These are phyloP conservation scores for Chytriomyces sp. DNA, from an alignment of 192 early-diverging fungal genomes.

Conservation along the genomic window DNA sequence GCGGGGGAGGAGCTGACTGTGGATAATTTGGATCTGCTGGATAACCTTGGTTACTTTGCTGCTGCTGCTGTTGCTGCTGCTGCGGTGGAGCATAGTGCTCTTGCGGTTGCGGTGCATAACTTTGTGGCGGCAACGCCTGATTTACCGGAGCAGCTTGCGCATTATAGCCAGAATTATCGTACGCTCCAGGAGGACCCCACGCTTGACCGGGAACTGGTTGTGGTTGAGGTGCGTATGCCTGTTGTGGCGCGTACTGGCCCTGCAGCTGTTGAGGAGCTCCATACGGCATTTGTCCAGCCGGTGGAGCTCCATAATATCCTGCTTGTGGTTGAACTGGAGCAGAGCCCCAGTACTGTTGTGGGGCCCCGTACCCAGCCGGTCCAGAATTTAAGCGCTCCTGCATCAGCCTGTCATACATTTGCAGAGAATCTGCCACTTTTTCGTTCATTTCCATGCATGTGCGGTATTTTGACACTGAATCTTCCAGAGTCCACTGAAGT, in stretches of 20 bases:
- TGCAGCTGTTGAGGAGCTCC: neutral
- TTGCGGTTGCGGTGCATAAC: slow-evolving; percentile 31
- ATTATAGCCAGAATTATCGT: neutral
- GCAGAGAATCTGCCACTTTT: slow-evolving; percentile 79
- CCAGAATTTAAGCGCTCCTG: slow-evolving; percentile 62
- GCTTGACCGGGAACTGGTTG: slow-evolving; percentile 6
- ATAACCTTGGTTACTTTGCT: slow-evolving; percentile 47
- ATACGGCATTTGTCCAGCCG: neutral
- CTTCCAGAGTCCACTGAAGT: slow-evolving; percentile 73
- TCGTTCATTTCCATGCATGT: slow-evolving; percentile 79
- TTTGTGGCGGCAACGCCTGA: slow-evolving; percentile 42
- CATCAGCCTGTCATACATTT: slow-evolving; percentile 86
- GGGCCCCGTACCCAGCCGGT: neutral
- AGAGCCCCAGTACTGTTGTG: slow-evolving; percentile 7
- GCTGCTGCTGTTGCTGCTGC: slow-evolving; percentile 38
- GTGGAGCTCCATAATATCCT: slow-evolving; percentile 21
- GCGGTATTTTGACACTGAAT: slow-evolving; percentile 78
- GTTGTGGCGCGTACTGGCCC: neutral
- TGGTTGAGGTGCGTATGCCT: slow-evolving; percentile 22
- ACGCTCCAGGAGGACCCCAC: neutral
- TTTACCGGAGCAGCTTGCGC: slow-evolving; percentile 10
- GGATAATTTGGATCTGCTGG: slow-evolving; percentile 2
- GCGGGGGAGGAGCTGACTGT: slow-evolving; percentile 11
- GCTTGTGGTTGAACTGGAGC: neutral
- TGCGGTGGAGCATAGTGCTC: slow-evolving; percentile 29